phyloP scores from a whole-genome alignment of 768 basidiomycete species.

The Macrocybe gigantea region DNA sequence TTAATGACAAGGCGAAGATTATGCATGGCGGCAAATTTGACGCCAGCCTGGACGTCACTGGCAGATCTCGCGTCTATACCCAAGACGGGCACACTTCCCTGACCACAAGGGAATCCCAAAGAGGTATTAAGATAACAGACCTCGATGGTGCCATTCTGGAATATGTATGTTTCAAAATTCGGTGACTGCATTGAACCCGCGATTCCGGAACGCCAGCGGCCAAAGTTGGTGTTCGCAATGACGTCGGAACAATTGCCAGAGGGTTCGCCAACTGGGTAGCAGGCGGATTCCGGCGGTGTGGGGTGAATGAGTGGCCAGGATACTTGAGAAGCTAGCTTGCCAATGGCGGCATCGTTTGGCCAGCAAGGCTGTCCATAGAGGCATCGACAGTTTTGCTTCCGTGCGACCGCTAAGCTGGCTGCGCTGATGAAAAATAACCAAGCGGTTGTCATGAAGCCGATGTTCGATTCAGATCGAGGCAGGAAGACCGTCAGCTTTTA shows the following conservation, averaged over 20 bases:
- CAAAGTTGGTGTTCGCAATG: background rate
- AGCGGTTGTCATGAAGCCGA: background rate
- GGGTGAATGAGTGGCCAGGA: background rate
- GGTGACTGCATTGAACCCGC: conserved; percentile 6
- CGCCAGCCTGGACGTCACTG: conserved; percentile 30
- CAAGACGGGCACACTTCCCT: conserved; percentile 34
- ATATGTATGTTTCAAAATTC: conserved; percentile 9
- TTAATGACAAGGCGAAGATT: conserved; percentile 31
- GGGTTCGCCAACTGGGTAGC: background rate
- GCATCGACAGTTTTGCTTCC: conserved; percentile 24
- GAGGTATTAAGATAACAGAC: conserved; percentile 44
- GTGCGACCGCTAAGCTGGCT: background rate
- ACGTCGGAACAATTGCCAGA: conserved; percentile 6
- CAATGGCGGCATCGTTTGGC: background rate
- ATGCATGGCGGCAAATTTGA: conserved; percentile 26
- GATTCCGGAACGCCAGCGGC: conserved; percentile 4
- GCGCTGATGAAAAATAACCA: background rate
- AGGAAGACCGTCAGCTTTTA: background rate
- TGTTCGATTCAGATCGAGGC: background rate
- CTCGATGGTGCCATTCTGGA: conserved; percentile 37
- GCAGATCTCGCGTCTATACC: conserved; percentile 31
- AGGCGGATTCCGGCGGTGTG: background rate
- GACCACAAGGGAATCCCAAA: conserved; percentile 30
- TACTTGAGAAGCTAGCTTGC: background rate
- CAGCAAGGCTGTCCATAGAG: conserved; percentile 23